Base-by-base conservation (phyloP, 768 basidiomycete species). In the Pulveroboletus sp. region DNA sequence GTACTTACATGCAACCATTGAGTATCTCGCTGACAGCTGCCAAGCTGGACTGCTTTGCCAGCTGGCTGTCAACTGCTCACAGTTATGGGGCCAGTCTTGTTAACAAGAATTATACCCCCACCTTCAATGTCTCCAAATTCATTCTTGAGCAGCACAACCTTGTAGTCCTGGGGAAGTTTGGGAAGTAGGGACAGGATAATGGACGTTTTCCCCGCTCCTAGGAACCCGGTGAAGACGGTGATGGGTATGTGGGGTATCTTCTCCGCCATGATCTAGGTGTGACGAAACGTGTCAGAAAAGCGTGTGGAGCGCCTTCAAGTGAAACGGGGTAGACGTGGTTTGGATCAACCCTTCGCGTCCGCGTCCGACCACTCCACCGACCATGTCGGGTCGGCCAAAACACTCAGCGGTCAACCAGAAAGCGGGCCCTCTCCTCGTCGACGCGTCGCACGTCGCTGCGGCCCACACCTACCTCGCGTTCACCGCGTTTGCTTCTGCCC, bases 61-160 rank as follows among this genome's bases (percentile, higher is more conserved):
- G 80, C 56, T 94, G 83, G 57, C 91, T 93, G 63, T 97, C 93
- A 42, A 97, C 93, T 89, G 45, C 6, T 47, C n/a, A 10, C 36
- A 55, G 51, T 51, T 13, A 34, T 45, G 43, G 47, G 35, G 42
- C 14, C 4, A n/a, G 45, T 16, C 19, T 10, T 29, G 32, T 34
- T 10, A 46, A 13, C 11, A 2, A 14, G 4, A 23, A 11, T 19
- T 17, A 16, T 17, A 45, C 19, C 44, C 67, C 24, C 30, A 86
- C 90, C 90, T 79, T 94, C 82, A 12, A 95, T 78, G 72, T 97
- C 93, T 16, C 94, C 94, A 61, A 92, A 96, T 67, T 97, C 94
- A 71, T 97, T 97, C 74, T 97, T 97, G 54, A 97, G 76, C 32
- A 97, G 71, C 6, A 93, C 92, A 27, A 89, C 86, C 60, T 82